Base-by-base conservation (phyloP, 2,329 filamentous ascomycete species). In the Fusarium torreyae region DNA sequence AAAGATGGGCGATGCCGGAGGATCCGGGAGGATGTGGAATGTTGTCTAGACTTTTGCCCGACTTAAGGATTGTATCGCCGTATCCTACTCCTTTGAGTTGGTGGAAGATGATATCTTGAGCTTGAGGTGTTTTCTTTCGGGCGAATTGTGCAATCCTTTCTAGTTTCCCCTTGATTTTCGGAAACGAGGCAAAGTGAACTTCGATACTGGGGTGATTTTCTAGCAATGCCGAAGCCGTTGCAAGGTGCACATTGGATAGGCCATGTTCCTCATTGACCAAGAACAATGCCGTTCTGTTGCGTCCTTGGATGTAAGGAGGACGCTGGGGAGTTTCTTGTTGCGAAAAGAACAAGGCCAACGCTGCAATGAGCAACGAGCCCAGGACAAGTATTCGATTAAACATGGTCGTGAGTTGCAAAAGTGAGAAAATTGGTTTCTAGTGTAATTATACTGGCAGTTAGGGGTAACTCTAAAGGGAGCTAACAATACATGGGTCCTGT, bases 201-300 rank as follows among this genome's bases (percentile, higher is more conserved):
- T 79, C 67, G 18, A 79, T 63, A 17, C 74, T 56, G 1, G 78
- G 73, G 39, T 78, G 66, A 6, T 74, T 68, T n/a, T 79, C 77
- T 5, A 80, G 51, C 17, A 82, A 69, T 2, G 78, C 75, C 11
- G 74, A 75, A 3, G 70, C 66, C 5, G 79, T 79, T 3, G 80
- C 80, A 7, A 81, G 61, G 57, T 77, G 77, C 22, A 80, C 78
- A 50, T 81, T 81, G 26, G 74, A 75, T 18, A 78, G 74, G 44
- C 80, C 80, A 55, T 74, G 72, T 15, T 78, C 75, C 10, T 63
- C 66, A 65, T 79, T 78, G 39, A 74, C 71, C 40, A 81, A 43
- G 53, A 81, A 77, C n/a, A 81, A 73, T 7, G 79, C 74, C 3
- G 78, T 79, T 17, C 75, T 76, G 46, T 79, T 77, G 10, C 55